phyloP scores from a whole-genome alignment of 805 yeast species.

The Yarrowia keelungensis region DNA sequence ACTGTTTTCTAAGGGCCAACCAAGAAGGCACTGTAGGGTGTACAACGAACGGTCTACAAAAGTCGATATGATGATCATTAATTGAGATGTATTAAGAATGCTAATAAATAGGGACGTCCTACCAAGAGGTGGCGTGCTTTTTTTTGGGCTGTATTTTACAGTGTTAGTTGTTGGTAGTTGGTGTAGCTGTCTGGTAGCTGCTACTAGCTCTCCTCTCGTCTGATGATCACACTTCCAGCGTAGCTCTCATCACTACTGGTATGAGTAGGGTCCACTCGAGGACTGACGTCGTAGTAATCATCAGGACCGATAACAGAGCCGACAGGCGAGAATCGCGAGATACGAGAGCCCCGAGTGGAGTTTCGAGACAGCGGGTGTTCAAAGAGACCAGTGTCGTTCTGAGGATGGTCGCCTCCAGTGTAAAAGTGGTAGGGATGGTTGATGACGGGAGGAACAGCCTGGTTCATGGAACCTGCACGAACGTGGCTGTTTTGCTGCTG shows the following conservation, averaged over 20 bases:
- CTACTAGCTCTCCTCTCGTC: constrained; percentile 19
- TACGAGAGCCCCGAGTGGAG: constrained; percentile 13
- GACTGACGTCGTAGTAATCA: constrained; percentile 17
- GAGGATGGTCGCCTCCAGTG: constrained; percentile 23
- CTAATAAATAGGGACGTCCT: constrained; percentile 20
- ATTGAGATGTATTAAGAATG: not conserved
- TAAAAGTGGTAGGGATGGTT: constrained; percentile 31
- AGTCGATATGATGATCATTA: too few relatives aligned
- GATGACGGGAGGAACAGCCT: constrained; percentile 4
- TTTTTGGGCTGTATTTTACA: not conserved
- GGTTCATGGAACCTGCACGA: constrained; percentile 20
- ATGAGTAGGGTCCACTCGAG: constrained; percentile 6
- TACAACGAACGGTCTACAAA: too few relatives aligned
- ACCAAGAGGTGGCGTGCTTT: not conserved
- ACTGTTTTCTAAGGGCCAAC: too few relatives aligned
- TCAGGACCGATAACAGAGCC: constrained; percentile 31
- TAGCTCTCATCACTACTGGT: constrained; percentile 30
- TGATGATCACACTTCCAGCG: constrained; percentile 30
- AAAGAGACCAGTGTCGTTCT: constrained; percentile 29
- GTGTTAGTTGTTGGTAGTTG: constrained; percentile 11
- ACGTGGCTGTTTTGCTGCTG: constrained; percentile 25
- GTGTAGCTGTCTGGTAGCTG: not conserved
- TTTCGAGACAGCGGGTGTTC: constrained; percentile 13
- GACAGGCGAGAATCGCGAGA: constrained; percentile 25
- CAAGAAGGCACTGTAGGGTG: too few relatives aligned